These are phyloP conservation scores for Penicillium brevicompactum DNA, from an alignment of 2,329 filamentous ascomycete species.

Conservation along the genomic window DNA sequence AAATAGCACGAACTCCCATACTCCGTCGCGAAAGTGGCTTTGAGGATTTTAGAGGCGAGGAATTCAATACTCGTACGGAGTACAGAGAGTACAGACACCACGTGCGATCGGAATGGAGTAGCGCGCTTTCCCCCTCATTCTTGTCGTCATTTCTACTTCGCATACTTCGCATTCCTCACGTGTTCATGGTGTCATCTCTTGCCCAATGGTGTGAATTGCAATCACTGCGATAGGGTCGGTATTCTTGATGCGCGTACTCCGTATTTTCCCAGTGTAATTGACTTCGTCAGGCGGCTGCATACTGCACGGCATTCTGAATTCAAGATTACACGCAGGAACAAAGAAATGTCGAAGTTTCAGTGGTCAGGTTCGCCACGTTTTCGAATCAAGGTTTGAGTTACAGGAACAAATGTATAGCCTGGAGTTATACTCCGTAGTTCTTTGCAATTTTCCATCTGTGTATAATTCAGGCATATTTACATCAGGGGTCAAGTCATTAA, in stretches of 20 bases:
- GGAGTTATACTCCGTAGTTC: too few relatives aligned
- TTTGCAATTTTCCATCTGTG: too few relatives aligned
- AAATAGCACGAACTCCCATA: background rate
- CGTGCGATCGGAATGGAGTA: conserved; percentile 24
- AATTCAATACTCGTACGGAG: background rate
- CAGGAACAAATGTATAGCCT: too few relatives aligned
- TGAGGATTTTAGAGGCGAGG: too few relatives aligned
- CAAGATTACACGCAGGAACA: conserved; percentile 2
- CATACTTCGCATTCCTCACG: conserved; percentile 16
- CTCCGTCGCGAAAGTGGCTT: background rate
- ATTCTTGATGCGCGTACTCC: too few relatives aligned
- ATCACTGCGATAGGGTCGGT: too few relatives aligned
- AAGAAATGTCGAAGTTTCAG: background rate
- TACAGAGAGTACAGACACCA: conserved; percentile 5
- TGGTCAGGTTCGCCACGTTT: too few relatives aligned
- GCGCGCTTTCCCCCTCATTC: conserved; percentile 8
- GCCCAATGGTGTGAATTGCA: background rate
- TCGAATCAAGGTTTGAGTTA: background rate
- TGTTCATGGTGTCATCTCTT: conserved; percentile 10
- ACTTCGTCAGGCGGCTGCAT: conserved; percentile 2
- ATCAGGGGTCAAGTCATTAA: conserved; percentile 19
- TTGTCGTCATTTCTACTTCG: conserved; percentile 8
- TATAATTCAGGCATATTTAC: background rate
- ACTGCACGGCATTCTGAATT: conserved; percentile 1
- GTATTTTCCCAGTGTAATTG: background rate